Evolutionary conservation across 192 early-diverging fungal genomes (phyloP).

Genomic region (Linnemannia zychae): DNA sequence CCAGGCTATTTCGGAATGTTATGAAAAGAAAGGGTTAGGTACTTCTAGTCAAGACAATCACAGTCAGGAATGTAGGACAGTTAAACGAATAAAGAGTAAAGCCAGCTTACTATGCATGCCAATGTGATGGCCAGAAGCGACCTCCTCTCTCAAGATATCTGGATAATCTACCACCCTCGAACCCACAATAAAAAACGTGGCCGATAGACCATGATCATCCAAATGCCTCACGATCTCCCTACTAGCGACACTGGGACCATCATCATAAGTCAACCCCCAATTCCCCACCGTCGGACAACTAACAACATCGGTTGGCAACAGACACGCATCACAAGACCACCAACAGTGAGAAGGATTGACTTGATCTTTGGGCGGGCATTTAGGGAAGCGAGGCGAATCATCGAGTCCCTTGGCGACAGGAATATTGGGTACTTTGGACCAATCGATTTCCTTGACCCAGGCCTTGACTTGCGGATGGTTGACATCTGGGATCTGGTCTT

Average conservation of each 20-base stretch:
- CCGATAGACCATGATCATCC: constrained; percentile 31
- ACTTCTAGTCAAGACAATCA: too few species aligned
- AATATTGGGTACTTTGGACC: constrained; percentile 51
- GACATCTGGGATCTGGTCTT: constrained; percentile 52
- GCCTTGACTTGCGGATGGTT: constrained; percentile 49
- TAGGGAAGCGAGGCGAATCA: constrained; percentile 42
- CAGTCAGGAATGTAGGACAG: neutral
- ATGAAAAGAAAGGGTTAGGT: neutral
- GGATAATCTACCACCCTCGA: constrained; percentile 62
- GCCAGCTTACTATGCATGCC: constrained; percentile 65
- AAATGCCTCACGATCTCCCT: constrained; percentile 51
- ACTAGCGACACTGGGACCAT: constrained; percentile 59
- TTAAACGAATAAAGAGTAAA: neutral
- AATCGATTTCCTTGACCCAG: constrained; percentile 50
- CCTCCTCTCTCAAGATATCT: constrained; percentile 56
- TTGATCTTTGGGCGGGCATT: constrained; percentile 35
- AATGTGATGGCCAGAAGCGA: constrained; percentile 58
- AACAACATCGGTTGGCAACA: constrained; percentile 49
- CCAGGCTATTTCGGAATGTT: constrained; percentile 65
- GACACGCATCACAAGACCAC: constrained; percentile 63
- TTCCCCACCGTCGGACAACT: constrained; percentile 56
- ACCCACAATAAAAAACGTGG: constrained; percentile 65
- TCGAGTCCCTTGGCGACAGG: constrained; percentile 32
- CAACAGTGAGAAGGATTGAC: constrained; percentile 41
- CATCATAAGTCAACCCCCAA: constrained; percentile 63